phyloP scores from a whole-genome alignment of 2,329 filamentous ascomycete genomes.

The Rosellinia necatrix region DNA sequence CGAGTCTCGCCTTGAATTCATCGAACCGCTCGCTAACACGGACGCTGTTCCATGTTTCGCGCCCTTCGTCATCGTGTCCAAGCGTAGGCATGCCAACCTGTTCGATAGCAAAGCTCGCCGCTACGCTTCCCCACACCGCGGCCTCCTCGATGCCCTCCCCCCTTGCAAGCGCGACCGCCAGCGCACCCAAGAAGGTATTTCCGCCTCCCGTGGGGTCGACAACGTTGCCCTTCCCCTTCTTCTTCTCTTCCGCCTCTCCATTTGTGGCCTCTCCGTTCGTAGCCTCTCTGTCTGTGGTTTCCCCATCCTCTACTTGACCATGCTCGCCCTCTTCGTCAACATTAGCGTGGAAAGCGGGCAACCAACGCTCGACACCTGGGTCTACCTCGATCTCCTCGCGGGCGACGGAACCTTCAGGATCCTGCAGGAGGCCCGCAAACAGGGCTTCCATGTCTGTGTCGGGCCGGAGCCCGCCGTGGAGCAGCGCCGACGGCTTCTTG shows the following conservation, averaged over 20 bases:
- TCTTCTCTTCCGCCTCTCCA: neutral
- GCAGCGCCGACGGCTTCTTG: constrained; percentile 50
- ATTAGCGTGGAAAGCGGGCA: constrained; percentile 72
- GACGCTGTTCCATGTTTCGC: constrained; percentile 67
- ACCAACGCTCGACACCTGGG: constrained; percentile 71
- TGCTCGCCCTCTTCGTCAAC: constrained; percentile 31
- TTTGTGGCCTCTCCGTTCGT: neutral
- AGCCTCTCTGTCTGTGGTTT: neutral
- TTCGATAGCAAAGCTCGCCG: constrained; percentile 92
- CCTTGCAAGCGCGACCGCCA: constrained; percentile 62
- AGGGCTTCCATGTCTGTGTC: constrained; percentile 68
- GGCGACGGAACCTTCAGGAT: constrained; percentile 56
- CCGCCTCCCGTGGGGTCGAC: constrained; percentile 95
- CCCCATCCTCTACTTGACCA: neutral
- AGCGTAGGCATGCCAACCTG: constrained; percentile 82
- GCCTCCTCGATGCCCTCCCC: constrained; percentile 69
- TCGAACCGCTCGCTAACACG: constrained; percentile 56
- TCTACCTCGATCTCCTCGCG: constrained; percentile 65
- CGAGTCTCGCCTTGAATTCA: constrained; percentile 53
- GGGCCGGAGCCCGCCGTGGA: constrained; percentile 57
- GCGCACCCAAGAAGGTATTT: constrained; percentile 79
- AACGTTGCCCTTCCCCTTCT: constrained; percentile 52
- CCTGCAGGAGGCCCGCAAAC: constrained; percentile 62
- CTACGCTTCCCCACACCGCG: constrained; percentile 76
- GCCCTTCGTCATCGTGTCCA: constrained; percentile 46